Conservation (phyloP, 306 rosid species). For the Lathyrus aphaca region DNA sequence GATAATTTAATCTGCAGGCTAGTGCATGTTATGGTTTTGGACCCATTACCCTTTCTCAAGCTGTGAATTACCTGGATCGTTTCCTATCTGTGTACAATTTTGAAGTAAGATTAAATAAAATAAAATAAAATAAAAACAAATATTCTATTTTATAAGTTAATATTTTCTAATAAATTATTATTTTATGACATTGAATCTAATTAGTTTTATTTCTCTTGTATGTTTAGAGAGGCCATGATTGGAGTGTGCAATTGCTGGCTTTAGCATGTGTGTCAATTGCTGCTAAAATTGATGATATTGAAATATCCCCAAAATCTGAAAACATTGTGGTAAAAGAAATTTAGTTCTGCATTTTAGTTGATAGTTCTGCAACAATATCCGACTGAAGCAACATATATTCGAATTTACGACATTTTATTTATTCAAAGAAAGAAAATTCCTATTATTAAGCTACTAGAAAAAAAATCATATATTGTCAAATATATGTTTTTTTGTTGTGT, state of each 20-base stretch:
- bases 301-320: slow-evolving; percentile 43
- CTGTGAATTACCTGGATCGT: slow-evolving; percentile 83
- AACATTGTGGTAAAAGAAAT: slow-evolving; percentile 56
- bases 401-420: too few species aligned
- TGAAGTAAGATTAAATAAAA: slow-evolving; percentile 57
- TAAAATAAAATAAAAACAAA: too few species aligned
- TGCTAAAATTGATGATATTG: slow-evolving; percentile 67
- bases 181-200: slow-evolving; percentile 17
- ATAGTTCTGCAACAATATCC: too few species aligned
- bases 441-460: too few species aligned
- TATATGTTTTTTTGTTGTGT: neutral
- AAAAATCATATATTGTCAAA: too few species aligned
- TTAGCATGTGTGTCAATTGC: slow-evolving; percentile 76
- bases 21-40: slow-evolving; percentile 59
- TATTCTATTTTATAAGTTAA: neutral
- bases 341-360: too few species aligned
- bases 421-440: too few species aligned
- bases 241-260: slow-evolving; percentile 66
- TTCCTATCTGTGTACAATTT: slow-evolving; percentile 61
- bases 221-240: slow-evolving; percentile 49
- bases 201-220: slow-evolving; percentile 12
- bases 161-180: neutral
- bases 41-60: slow-evolving; percentile 55
- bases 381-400: too few species aligned
- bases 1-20: slow-evolving; percentile 60